These are phyloP conservation scores for Rhodofomes roseus DNA, from an alignment of 1,284 basidiomycete species.

Conservation along the genomic window DNA sequence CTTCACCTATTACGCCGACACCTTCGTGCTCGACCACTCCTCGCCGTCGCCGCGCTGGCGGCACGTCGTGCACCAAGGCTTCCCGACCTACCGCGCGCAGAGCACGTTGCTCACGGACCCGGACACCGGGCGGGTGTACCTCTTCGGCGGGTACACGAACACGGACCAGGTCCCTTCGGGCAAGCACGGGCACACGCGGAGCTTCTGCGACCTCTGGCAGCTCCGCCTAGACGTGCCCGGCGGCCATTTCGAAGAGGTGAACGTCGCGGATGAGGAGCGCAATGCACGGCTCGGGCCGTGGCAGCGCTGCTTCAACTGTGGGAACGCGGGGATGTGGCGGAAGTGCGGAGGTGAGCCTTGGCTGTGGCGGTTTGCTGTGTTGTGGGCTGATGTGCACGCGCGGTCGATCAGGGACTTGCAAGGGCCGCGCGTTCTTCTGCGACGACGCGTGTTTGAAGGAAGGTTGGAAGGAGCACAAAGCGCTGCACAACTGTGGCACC, in stretches of 20 bases:
- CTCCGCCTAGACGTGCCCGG: constrained; percentile 33
- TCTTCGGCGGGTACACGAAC: constrained; percentile 38
- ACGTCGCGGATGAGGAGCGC: constrained; percentile 31
- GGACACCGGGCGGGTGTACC: constrained; percentile 32
- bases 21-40: constrained; percentile 30
- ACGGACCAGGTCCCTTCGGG: constrained; percentile 32
- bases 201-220: constrained; percentile 38
- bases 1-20: constrained; percentile 36
- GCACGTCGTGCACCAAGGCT: constrained; percentile 30
- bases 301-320: constrained; percentile 40
- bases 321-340: constrained; percentile 33
- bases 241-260: constrained; percentile 32
- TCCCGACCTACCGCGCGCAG: constrained; percentile 33
- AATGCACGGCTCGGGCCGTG: constrained; percentile 37
- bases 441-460: constrained; percentile 25
- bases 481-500: constrained; percentile 23
- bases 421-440: constrained; percentile 27
- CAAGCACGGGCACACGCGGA: constrained; percentile 25
- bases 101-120: constrained; percentile 28
- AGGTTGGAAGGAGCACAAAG: constrained; percentile 30
- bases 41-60: constrained; percentile 19
- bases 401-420: constrained; percentile 19
- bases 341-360: constrained; percentile 35
- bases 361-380: neutral
- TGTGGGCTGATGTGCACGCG: neutral